Evolutionary conservation across 1,284 basidiomycete genomes (phyloP).

Genomic region (Heterobasidion occidentale): DNA sequence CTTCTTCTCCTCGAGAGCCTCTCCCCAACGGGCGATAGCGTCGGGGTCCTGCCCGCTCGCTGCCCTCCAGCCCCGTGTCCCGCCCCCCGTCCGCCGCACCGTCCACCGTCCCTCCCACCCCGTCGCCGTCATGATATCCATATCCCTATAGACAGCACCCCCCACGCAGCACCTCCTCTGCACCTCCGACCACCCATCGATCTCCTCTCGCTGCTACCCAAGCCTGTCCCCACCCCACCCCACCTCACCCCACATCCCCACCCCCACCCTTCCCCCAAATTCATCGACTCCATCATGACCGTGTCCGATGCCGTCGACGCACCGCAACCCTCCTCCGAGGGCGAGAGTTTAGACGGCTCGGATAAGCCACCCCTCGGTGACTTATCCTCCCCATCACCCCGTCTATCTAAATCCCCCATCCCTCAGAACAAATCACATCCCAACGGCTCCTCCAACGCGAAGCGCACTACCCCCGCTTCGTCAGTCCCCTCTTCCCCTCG

Average conservation of each 20-base stretch:
- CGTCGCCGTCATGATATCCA: constrained; percentile 26
- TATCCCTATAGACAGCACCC: constrained; percentile 25
- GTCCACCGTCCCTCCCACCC: neutral
- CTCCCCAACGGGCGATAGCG: neutral
- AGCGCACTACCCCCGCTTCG: constrained; percentile 13
- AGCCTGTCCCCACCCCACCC: neutral
- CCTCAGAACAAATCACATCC: constrained; percentile 4
- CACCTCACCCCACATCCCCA: neutral
- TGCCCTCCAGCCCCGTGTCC: neutral
- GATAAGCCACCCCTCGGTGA: constrained; percentile 25
- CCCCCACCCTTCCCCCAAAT: neutral
- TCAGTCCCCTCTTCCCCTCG: constrained; percentile 6
- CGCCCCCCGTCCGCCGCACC: neutral
- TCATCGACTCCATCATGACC: constrained; percentile 25
- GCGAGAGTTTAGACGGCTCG: constrained; percentile 47
- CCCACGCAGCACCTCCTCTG: constrained; percentile 4
- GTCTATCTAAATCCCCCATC: constrained; percentile 14
- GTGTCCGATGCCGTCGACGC: constrained; percentile 40
- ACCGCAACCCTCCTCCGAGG: constrained; percentile 36
- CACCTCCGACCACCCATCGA: neutral
- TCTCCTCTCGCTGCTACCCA: neutral
- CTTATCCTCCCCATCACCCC: constrained; percentile 9
- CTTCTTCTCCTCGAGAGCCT: neutral
- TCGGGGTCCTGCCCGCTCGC: neutral
- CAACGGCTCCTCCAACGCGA: constrained; percentile 12